Base-by-base conservation (phyloP, 768 basidiomycete genomes). In the Russula sp. region DNA sequence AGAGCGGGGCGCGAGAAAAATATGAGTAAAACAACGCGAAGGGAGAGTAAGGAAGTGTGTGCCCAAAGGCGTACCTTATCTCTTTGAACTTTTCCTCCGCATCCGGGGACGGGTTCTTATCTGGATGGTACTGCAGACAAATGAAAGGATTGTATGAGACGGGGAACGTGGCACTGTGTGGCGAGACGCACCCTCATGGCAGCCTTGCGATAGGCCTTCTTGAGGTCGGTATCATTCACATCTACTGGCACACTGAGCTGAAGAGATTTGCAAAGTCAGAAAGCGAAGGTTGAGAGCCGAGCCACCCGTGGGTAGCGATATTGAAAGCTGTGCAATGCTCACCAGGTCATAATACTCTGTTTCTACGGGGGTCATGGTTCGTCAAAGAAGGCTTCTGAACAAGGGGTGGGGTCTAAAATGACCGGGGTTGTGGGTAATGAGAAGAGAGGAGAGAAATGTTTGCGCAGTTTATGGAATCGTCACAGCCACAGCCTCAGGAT, bases 51-150 rank as follows among this genome's bases (percentile, higher is more conserved):
- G 14, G 10, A 18, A 48, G 44, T 2, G 27, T 27, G 27, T 27
- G 27, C 27, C 40, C 20, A 37, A 35, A 9, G 73, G 66, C 74
- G 61, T 68, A 87, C 91, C 92, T 94, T 71, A 99, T 91, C 51
- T 97, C 91, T 76, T 98, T 96, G 79, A 99, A 99, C 78, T 87
- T 94, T 73, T 91, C 88, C 72, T 94, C 94, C 1, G 96, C 97
- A 70, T 93, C 92, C n/a, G 86, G 82, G 4, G 91, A 89, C 7
- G 84, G 81, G 71, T 98, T 98, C 82, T 96, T 97, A 76, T 97
- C 95, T 5, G 94, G 95, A 72, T 97, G 94, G 72, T 87, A 96
- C 90, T 94, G 68, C 37, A 63, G 49, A 62, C 34, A 47, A 34
- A 22, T 18, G 59, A 20, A 4, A 20, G 40, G 27, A 45, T 45